Evolutionary conservation across 2,329 filamentous ascomycete genomes (phyloP), one percentile per base, ranked within the genome.

Genomic region (Xylaria sp.): DNA sequence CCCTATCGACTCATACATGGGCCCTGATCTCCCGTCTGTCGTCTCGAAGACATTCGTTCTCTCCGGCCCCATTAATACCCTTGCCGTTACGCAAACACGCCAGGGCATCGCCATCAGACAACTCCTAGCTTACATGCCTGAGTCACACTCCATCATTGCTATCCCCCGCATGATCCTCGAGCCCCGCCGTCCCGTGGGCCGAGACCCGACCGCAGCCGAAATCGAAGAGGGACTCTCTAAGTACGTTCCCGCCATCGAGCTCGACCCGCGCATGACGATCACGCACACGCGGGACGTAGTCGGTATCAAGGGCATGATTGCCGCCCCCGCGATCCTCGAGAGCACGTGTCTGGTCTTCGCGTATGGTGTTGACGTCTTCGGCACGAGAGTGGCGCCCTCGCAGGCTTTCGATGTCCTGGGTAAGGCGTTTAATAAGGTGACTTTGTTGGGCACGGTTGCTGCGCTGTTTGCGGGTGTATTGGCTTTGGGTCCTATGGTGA

Each of bases 331-430:
- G 1, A 74, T 91, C 3, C 82, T 99, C 35, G 94, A 99, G 78
- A 97, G 92, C 75, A 97, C 94, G 1, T 93, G 89, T 68, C 74
- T 97, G 58, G 83, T 99, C 10, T 88, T 97, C 69, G 92, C 91
- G 0, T 96, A 89, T 69, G 94, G 94, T 2, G 73, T 91, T 11
- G 94, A 99, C 72, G 78, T 97, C 1, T 99, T 95, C 66, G 92
- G 90, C 11, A 93, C 92, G 1, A 81, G 92, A 55, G 84, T 95
- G 9, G 85, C 88, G n/a, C 94, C 94, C 0, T 96, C 91, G 74
- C 86, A 89, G 67, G 83, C 89, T 13, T 99, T 99, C 74, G 94
- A 99, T 76, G 85, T 97, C 48, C 78, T 99, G 13, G 94, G 92
- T 63, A 94, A 92, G 75, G 90, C 91, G 2, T 99, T 99, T 75